A percentile compares a stretch with the other conserved stretches of the same genome.
Evolutionary conservation across 129 eudicot species (phyloP).

Genomic region (Saposhnikovia divaricata): DNA sequence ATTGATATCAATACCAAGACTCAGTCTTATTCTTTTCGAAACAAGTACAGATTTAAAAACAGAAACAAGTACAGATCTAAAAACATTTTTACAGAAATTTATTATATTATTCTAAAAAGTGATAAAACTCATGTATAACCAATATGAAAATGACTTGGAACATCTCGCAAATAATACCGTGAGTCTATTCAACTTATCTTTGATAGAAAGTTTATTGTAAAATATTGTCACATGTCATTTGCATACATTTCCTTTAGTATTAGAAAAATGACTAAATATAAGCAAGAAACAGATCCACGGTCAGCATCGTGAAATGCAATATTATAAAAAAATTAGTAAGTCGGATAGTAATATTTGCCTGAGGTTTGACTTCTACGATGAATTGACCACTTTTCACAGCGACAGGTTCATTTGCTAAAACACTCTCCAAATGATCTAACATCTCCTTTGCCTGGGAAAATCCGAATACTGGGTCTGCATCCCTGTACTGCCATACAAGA

Average conservation of each 20-base stretch:
- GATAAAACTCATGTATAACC: background rate
- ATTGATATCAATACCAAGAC: background rate
- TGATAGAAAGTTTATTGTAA: background rate
- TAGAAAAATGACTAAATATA: background rate
- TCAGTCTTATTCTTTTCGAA: background rate
- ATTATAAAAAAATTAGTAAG: background rate
- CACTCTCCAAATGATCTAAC: constrained; percentile 87
- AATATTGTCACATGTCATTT: background rate
- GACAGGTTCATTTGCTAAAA: constrained; percentile 89
- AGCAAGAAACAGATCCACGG: background rate
- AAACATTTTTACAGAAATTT: background rate
- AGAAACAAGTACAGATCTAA: background rate
- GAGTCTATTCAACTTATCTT: background rate
- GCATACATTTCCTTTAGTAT: background rate
- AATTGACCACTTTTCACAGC: constrained; percentile 83
- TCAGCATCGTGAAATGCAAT: background rate
- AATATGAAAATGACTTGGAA: background rate
- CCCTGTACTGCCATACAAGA: constrained; percentile 82
- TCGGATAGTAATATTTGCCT: constrained; percentile 32
- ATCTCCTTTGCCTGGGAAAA: constrained; percentile 85
- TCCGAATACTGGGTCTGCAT: constrained; percentile 84
- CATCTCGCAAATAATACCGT: background rate
- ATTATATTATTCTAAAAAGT: background rate
- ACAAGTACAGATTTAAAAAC: background rate
- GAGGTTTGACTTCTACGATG: constrained; percentile 94